A percentile compares a stretch with the other conserved stretches of the same genome.
Evolutionary conservation across 805 yeast species (phyloP).

Genomic region (Clavispora carvajalis): DNA sequence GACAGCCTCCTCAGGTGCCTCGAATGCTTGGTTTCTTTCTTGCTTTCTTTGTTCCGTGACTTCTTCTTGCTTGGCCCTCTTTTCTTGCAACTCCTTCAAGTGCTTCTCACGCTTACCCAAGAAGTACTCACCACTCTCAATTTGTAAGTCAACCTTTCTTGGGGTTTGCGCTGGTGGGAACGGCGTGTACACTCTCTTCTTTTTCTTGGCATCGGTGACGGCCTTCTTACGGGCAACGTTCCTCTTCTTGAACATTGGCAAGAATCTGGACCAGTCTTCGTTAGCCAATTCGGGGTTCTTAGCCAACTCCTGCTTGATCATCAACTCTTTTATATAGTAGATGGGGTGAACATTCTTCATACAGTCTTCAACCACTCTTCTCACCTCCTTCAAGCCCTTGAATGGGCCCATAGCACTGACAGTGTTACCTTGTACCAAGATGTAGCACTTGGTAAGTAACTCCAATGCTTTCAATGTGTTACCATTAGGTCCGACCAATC

Average conservation of each 20-base stretch:
- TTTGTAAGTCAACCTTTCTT: conserved; percentile 93
- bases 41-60: conserved; percentile 57
- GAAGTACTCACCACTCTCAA: conserved; percentile 98
- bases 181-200: conserved; percentile 82
- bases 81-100: conserved; percentile 63
- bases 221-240: conserved; percentile 93
- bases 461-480: conserved; percentile 95
- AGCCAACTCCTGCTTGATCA: conserved; percentile 94
- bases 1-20: conserved; percentile 76
- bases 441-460: conserved; percentile 89
- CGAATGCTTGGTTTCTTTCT: conserved; percentile 72
- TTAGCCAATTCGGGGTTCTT: conserved; percentile 92
- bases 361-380: conserved; percentile 96
- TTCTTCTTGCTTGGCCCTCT: conserved; percentile 72
- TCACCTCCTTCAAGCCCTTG: conserved; percentile 84
- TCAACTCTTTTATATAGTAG: conserved; percentile 91
- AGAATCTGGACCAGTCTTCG: conserved; percentile 94
- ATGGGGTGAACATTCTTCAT: conserved; percentile 98
- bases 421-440: conserved; percentile 94
- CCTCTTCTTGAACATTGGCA: conserved; percentile 95
- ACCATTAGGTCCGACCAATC: conserved; percentile 95
- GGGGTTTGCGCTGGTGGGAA: conserved; percentile 98
- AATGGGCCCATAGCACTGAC: conserved; percentile 96
- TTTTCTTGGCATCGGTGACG: conserved; percentile 55
- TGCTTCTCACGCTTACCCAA: conserved; percentile 81